These are phyloP conservation scores for Plasmodium vivax DNA, from an alignment of 169 alveolate genomes.

Conservation along the genomic window DNA sequence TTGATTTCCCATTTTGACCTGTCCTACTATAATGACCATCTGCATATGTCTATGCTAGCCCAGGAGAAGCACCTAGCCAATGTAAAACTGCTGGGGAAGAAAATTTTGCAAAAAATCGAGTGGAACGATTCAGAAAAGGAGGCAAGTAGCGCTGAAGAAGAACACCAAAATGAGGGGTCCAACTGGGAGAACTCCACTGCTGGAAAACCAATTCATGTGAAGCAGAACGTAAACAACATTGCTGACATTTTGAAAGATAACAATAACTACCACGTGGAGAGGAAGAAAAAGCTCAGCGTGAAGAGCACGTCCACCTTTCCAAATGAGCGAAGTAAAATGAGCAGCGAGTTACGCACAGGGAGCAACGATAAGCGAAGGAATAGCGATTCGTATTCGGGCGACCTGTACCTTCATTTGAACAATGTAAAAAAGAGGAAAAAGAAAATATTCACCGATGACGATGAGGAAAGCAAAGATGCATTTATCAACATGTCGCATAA, in stretches of 20 bases:
- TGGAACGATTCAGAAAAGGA: conserved; percentile 28
- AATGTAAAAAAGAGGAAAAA: conserved; percentile 63
- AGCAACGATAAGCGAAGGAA: not conserved
- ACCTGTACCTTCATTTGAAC: not conserved
- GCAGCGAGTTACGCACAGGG: not conserved
- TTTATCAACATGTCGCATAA: not conserved
- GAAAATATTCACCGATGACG: conserved; percentile 59
- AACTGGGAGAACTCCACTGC: not conserved
- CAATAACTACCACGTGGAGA: not conserved
- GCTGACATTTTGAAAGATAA: not conserved
- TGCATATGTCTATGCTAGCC: conserved; percentile 57
- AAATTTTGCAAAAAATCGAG: conserved; percentile 64
- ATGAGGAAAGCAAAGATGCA: conserved; percentile 5
- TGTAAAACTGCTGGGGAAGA: conserved; percentile 15
- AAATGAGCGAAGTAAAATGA: not conserved
- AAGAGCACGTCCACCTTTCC: not conserved
- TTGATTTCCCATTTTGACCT: conserved; percentile 64
- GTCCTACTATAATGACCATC: conserved; percentile 23
- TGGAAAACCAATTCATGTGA: not conserved
- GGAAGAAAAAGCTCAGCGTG: not conserved
- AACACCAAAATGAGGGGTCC: not conserved
- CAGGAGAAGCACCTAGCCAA: conserved; percentile 60
- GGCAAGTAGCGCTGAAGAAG: not conserved
- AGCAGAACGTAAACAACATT: not conserved
- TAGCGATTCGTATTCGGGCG: not conserved